phyloP scores from a whole-genome alignment of 164 flowering plant species.

The Piper longum region DNA sequence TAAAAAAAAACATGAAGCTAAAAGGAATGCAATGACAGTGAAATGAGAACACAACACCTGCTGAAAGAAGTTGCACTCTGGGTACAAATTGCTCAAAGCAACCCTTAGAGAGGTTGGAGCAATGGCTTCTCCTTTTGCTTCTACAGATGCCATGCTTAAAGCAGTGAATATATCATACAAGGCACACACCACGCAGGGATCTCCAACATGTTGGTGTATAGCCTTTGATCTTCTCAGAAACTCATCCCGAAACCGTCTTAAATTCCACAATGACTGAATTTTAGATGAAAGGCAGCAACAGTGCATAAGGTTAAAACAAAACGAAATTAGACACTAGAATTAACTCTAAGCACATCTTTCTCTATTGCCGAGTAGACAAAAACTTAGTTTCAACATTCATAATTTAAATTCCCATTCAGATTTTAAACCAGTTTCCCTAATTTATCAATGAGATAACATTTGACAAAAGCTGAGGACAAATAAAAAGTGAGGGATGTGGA shows the following conservation, averaged over 20 bases:
- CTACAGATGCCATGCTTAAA: conserved; percentile 44
- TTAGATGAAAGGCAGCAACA: not conserved
- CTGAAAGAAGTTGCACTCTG: conserved; percentile 78
- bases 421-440: not conserved
- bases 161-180: conserved; percentile 70
- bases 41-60: not conserved
- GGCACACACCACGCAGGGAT: conserved; percentile 94
- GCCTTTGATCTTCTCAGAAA: conserved; percentile 53
- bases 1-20: not conserved
- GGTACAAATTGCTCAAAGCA: conserved; percentile 89
- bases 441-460: not conserved
- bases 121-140: conserved; percentile 49
- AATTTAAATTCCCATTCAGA: not conserved
- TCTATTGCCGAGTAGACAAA: not conserved
- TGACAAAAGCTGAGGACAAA: not conserved
- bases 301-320: not conserved
- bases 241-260: conserved; percentile 66
- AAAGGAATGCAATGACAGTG: not conserved
- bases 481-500: not conserved
- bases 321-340: not conserved
- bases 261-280: conserved; percentile 19
- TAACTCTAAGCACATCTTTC: not conserved
- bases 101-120: conserved; percentile 78
- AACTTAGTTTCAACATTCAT: not conserved
- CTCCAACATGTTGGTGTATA: conserved; percentile 78